Conservation (phyloP, 1,284 basidiomycete genomes). For the Sutorius eximius region DNA sequence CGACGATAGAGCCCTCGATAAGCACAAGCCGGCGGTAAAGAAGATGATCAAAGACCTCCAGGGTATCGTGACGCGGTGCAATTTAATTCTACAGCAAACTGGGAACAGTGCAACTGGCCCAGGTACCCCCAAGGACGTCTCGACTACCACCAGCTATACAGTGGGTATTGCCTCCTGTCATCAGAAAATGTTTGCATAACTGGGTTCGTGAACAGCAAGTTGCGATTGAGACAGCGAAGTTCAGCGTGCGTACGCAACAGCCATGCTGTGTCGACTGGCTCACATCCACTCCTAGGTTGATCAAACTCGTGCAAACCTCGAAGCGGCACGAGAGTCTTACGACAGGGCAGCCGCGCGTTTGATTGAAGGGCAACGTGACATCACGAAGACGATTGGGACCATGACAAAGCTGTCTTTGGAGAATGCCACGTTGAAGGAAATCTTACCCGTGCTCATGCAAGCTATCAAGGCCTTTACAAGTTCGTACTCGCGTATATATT, state of each 20-base stretch:
- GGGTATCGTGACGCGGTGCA: constrained; percentile 18
- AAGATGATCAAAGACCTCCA: constrained; percentile 16
- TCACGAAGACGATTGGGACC: constrained; percentile 19
- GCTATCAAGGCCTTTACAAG: constrained; percentile 22
- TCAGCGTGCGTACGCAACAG: constrained; percentile 2
- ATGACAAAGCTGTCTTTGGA: constrained; percentile 23
- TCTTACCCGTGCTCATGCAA: constrained; percentile 17
- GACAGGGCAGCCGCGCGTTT: constrained; percentile 13
- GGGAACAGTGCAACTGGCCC: constrained; percentile 19
- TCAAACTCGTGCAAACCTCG: constrained; percentile 21
- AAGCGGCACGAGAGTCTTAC: constrained; percentile 19
- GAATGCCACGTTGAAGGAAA: constrained; percentile 22
- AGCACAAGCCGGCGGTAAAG: constrained; percentile 9
- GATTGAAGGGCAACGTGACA: constrained; percentile 21
- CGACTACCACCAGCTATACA: background rate
- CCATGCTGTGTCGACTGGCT: background rate
- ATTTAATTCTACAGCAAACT: constrained; percentile 21
- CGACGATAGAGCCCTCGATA: constrained; percentile 5
- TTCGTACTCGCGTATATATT: background rate
- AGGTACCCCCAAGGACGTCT: constrained; percentile 16
- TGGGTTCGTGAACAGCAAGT: constrained; percentile 3
- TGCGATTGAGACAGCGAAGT: constrained; percentile 12
- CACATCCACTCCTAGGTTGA: constrained; percentile 11
- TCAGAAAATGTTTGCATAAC: background rate
- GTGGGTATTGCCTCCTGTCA: background rate